Conservation (phyloP, 306 rosid species). For the Amphicarpaea edgeworthii region DNA sequence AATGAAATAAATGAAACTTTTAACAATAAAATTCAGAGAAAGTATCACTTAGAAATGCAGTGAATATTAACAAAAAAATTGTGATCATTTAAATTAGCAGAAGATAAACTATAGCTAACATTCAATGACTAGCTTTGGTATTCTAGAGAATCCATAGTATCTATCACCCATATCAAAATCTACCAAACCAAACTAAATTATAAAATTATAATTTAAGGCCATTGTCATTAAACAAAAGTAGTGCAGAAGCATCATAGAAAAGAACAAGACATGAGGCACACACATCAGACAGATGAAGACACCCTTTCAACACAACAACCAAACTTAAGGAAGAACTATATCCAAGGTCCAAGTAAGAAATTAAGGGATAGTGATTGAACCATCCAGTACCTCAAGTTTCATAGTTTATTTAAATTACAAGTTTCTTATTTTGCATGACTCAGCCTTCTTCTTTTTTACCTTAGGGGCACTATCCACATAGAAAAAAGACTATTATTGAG, state of each 20-base stretch:
- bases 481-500: slow-evolving; percentile 21
- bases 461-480: background rate
- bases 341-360: slow-evolving; percentile 8
- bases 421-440: slow-evolving; percentile 32
- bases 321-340: slow-evolving; percentile 30
- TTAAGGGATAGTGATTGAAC: slow-evolving; percentile 25
- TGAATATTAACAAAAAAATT: slow-evolving; percentile 27
- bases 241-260: slow-evolving; percentile 37
- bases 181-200: background rate
- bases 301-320: slow-evolving; percentile 14
- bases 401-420: slow-evolving; percentile 28
- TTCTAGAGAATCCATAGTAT: background rate
- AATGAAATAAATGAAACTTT: slow-evolving; percentile 37
- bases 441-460: slow-evolving; percentile 21
- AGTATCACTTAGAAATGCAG: slow-evolving; percentile 20
- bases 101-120: slow-evolving; percentile 12
- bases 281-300: slow-evolving; percentile 29
- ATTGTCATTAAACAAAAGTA: slow-evolving; percentile 28
- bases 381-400: slow-evolving; percentile 37
- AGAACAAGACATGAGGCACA: slow-evolving; percentile 19
- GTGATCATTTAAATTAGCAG: slow-evolving; percentile 8
- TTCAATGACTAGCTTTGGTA: slow-evolving; percentile 11
- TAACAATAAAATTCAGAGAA: slow-evolving; percentile 39
- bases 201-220: slow-evolving; percentile 21
- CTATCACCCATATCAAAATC: background rate